Percentiles rank a stretch among this genome's conserved stretches.
Evolutionary conservation across 176 grass and related monocot genomes (phyloP).

Genomic region (Phyllostachys edulis): DNA sequence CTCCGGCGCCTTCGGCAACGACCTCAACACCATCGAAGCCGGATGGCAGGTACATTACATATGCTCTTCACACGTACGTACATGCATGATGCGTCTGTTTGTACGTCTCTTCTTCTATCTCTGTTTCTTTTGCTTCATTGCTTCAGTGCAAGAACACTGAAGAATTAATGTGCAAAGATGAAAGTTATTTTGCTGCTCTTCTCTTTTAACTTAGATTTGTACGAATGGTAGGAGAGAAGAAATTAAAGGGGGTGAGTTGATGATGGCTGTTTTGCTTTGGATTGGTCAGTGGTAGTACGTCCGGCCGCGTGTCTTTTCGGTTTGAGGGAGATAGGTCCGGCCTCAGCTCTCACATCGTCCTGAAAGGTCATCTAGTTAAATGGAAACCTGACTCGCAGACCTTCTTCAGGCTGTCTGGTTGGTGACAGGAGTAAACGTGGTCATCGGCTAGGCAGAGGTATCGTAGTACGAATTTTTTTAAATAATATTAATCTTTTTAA

Average conservation of each 20-base stretch:
- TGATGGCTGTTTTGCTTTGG: neutral
- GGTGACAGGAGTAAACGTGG: constrained; percentile 46
- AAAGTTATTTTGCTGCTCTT: neutral
- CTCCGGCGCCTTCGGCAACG: constrained; percentile 93
- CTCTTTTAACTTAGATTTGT: neutral
- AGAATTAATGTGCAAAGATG: neutral
- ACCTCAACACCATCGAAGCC: constrained; percentile 99
- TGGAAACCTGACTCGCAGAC: constrained; percentile 31
- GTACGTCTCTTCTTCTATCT: neutral
- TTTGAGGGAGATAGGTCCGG: neutral
- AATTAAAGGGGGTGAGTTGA: constrained; percentile 22
- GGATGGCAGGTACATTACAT: constrained; percentile 77
- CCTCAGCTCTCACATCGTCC: constrained; percentile 15
- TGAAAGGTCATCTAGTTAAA: constrained; percentile 29
- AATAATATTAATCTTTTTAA: too few species aligned
- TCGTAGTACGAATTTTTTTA: too few species aligned
- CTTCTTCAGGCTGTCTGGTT: constrained; percentile 33
- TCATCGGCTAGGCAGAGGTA: neutral
- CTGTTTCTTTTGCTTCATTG: neutral
- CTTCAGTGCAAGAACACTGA: neutral
- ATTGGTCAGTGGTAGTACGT: neutral
- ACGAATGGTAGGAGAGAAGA: neutral
- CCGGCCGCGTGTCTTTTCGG: neutral
- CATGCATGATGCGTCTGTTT: neutral
- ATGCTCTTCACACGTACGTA: neutral